Evolutionary conservation across 345 rosid species (phyloP).

Genomic region (Corchorus capsularis): DNA sequence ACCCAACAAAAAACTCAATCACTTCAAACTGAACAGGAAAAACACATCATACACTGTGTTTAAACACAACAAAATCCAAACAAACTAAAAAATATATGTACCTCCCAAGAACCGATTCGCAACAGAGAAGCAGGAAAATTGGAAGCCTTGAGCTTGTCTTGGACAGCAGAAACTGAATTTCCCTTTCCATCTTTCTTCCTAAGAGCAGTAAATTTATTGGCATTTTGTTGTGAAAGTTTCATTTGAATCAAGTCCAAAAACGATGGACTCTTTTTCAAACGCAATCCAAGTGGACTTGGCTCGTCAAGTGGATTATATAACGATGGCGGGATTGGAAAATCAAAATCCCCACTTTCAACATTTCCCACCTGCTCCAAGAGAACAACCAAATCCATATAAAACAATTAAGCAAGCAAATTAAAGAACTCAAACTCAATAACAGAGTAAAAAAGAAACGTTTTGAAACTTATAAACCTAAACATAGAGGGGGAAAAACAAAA

Average conservation of each 20-base stretch:
- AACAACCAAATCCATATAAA: background rate
- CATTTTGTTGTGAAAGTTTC: slow-evolving; percentile 53
- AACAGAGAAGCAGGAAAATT: slow-evolving; percentile 63
- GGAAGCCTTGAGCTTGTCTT: slow-evolving; percentile 69
- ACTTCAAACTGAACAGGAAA: background rate
- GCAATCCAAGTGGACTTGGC: slow-evolving; percentile 71
- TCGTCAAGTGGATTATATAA: slow-evolving; percentile 53
- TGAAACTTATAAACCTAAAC: background rate
- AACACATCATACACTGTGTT: background rate
- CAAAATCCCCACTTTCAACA: slow-evolving; percentile 10
- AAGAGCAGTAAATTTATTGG: slow-evolving; percentile 19
- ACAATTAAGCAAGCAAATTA: background rate
- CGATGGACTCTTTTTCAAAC: slow-evolving; percentile 64
- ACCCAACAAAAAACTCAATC: background rate
- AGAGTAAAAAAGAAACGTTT: background rate
- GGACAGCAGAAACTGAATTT: slow-evolving; percentile 15
- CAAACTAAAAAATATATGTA: slow-evolving; percentile 22
- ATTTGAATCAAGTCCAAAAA: slow-evolving; percentile 64
- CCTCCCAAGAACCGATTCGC: slow-evolving; percentile 79
- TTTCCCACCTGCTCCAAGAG: slow-evolving; percentile 13
- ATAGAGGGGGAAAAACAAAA: background rate
- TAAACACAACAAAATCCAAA: background rate
- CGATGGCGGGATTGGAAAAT: slow-evolving; percentile 25
- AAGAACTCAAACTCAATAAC: background rate
- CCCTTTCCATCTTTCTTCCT: slow-evolving; percentile 27